phyloP scores from a whole-genome alignment of 2,329 filamentous ascomycete genomes.

The Arthrobotrys entomopaga region DNA sequence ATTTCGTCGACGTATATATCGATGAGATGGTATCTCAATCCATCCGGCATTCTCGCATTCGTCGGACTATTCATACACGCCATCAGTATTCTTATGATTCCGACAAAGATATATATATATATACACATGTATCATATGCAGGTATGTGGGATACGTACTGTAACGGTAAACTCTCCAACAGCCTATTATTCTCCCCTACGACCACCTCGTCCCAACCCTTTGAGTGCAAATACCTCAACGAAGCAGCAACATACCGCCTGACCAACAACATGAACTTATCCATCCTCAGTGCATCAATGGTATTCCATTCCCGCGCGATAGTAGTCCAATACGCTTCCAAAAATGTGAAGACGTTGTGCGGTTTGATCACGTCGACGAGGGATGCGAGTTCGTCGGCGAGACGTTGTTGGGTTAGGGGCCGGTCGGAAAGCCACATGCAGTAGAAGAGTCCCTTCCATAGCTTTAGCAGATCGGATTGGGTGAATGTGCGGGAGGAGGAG shows the following conservation, averaged over 20 bases:
- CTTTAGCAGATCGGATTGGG: constrained; percentile 79
- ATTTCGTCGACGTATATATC: constrained; percentile 94
- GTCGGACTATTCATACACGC: constrained; percentile 60
- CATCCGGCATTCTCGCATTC: constrained; percentile 76
- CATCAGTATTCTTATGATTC: background rate
- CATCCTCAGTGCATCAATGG: constrained; percentile 72
- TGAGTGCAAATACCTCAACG: constrained; percentile 68
- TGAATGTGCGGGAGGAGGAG: constrained; percentile 68
- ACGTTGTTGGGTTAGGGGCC: constrained; percentile 83
- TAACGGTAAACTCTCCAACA: constrained; percentile 65
- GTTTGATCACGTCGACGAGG: constrained; percentile 62
- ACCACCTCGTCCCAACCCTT: constrained; percentile 62
- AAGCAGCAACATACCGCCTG: constrained; percentile 78
- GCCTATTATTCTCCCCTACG: constrained; percentile 64
- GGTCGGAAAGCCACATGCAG: constrained; percentile 90
- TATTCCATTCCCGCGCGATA: constrained; percentile 66
- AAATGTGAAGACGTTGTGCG: constrained; percentile 64
- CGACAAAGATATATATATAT: background rate
- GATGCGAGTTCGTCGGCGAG: constrained; percentile 80
- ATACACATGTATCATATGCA: no score
- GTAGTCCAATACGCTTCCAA: constrained; percentile 67
- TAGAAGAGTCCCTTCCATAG: constrained; percentile 96
- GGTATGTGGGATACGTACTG: constrained; percentile 59
- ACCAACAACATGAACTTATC: constrained; percentile 93
- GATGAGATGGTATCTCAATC: constrained; percentile 83